Conservation (phyloP, 192 early-diverging fungal genomes). For the Coemansia sp. region DNA sequence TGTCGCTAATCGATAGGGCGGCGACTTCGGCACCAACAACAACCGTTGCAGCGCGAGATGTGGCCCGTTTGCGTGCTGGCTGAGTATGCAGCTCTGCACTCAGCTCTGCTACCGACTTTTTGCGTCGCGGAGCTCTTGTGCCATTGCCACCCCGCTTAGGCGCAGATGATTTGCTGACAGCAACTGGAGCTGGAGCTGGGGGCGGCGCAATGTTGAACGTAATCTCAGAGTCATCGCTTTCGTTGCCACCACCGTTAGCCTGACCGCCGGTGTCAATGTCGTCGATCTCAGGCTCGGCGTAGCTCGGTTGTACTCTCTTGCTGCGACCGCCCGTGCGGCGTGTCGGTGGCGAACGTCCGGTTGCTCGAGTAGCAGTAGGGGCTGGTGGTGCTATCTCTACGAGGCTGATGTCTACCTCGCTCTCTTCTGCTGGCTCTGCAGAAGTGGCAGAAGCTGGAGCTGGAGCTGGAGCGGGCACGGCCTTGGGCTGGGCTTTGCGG, state of each 20-base stretch:
- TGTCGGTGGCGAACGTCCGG: not conserved
- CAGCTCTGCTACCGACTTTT: slow-evolving; percentile 31
- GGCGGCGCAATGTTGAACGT: slow-evolving; percentile 35
- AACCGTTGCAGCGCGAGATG: not conserved
- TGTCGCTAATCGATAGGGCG: not conserved
- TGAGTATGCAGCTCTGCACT: slow-evolving; percentile 35
- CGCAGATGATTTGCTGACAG: not conserved
- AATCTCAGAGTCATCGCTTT: slow-evolving; percentile 52
- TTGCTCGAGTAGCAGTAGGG: not conserved
- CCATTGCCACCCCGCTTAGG: slow-evolving; percentile 1
- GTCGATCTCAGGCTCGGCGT: slow-evolving; percentile 28
- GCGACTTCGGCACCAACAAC: not conserved
- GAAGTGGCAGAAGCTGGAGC: not conserved
- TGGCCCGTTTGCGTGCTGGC: slow-evolving; percentile 36
- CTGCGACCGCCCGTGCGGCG: slow-evolving; percentile 13
- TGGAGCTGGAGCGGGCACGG: not conserved
- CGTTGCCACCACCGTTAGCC: slow-evolving; percentile 8
- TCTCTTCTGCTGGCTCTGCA: not conserved
- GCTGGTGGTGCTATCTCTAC: not conserved
- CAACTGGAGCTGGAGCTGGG: slow-evolving; percentile 8
- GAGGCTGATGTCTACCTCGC: slow-evolving; percentile 3
- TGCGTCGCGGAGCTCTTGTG: slow-evolving; percentile 7
- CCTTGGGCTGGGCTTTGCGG: slow-evolving; percentile 17
- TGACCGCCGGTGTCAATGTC: not conserved
- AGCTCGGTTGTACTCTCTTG: slow-evolving; percentile 18